phyloP scores from a whole-genome alignment of 1,284 basidiomycete species.

The Trametes polyzona region DNA sequence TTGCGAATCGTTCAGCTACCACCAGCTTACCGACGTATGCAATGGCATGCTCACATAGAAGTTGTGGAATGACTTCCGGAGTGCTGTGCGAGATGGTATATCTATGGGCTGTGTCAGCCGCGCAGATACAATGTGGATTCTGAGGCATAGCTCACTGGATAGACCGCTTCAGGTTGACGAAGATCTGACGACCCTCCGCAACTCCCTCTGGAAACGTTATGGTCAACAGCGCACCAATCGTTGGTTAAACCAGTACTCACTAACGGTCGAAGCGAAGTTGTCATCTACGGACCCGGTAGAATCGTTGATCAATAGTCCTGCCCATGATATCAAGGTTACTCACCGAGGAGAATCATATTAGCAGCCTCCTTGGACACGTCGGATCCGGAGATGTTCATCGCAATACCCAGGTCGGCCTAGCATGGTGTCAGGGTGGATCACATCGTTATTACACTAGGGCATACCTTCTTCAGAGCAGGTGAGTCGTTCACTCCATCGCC shows the following conservation, averaged over 20 bases:
- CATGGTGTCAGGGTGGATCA: neutral
- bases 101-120: constrained; percentile 33
- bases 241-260: constrained; percentile 44
- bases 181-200: constrained; percentile 69
- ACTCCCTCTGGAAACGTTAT: constrained; percentile 54
- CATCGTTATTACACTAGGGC: neutral
- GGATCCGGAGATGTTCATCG: constrained; percentile 75
- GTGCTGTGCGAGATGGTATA: constrained; percentile 72
- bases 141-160: constrained; percentile 52
- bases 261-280: constrained; percentile 72
- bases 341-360: constrained; percentile 72
- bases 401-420: constrained; percentile 70
- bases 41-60: constrained; percentile 52
- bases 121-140: too few species aligned
- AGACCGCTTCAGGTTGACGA: constrained; percentile 69
- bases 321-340: constrained; percentile 5
- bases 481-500: constrained; percentile 76
- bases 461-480: constrained; percentile 65
- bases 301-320: too few species aligned
- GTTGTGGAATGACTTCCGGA: constrained; percentile 69
- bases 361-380: constrained; percentile 77
- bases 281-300: constrained; percentile 50
- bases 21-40: neutral
- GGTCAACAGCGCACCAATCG: neutral
- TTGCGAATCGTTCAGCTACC: constrained; percentile 29